A percentile compares a stretch with the other conserved stretches of the same genome.
phyloP scores from a whole-genome alignment of 2,329 filamentous ascomycete genomes.

The Zymoseptoria passerinii region DNA sequence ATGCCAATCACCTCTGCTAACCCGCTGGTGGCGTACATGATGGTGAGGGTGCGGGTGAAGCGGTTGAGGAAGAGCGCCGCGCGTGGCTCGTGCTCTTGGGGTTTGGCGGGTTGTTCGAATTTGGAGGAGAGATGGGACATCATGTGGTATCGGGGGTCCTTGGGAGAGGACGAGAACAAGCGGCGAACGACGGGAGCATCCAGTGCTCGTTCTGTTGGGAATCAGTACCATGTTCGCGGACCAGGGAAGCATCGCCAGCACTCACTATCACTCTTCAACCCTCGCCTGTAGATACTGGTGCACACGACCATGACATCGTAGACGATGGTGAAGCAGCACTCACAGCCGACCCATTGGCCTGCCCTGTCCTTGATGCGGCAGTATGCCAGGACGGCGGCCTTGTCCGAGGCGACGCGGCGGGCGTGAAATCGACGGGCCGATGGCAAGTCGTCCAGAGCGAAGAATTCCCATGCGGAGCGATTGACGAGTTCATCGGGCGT shows the following conservation, averaged over 20 bases:
- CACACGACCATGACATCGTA: conserved; percentile 82
- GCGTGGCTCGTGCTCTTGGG: conserved; percentile 61
- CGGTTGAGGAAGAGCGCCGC: conserved; percentile 79
- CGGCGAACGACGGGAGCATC: conserved; percentile 72
- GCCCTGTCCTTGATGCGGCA: conserved; percentile 60
- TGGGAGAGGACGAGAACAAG: conserved; percentile 71
- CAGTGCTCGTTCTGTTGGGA: conserved; percentile 57
- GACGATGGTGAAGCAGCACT: conserved; percentile 83
- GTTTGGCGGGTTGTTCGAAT: conserved; percentile 52
- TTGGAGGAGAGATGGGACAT: conserved; percentile 75
- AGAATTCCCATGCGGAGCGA: conserved; percentile 75
- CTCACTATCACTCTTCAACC: conserved; percentile 66
- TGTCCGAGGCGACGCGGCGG: conserved; percentile 68
- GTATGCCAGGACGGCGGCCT: conserved; percentile 76
- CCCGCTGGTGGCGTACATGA: conserved; percentile 80
- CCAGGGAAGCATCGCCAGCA: conserved; percentile 12
- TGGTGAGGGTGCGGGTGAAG: conserved; percentile 70
- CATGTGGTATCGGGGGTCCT: conserved; percentile 84
- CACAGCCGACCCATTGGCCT: conserved; percentile 68
- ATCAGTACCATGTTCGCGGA: conserved; percentile 7
- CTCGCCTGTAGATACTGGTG: conserved; percentile 65
- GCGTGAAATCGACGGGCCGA: conserved; percentile 65
- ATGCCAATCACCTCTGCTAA: conserved; percentile 69
- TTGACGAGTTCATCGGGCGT: conserved; percentile 66
- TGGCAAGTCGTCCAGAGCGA: conserved; percentile 72